These are phyloP conservation scores for Trichoderma brevicompactum DNA, from an alignment of 2,329 filamentous ascomycete species.

Conservation along the genomic window DNA sequence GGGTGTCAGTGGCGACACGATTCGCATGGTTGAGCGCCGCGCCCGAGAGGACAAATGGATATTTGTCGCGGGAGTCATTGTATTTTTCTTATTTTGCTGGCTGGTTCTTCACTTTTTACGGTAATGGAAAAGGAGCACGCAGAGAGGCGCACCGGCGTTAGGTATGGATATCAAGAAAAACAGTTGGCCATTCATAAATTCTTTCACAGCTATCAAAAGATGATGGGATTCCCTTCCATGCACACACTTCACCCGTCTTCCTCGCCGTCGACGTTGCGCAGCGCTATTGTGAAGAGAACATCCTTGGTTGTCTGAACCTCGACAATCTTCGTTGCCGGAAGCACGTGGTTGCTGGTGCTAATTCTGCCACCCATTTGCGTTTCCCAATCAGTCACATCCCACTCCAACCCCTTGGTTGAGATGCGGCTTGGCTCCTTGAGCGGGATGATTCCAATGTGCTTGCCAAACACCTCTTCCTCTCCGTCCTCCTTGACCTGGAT, in stretches of 20 bases:
- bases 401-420: constrained; percentile 79
- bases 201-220: constrained; percentile 20
- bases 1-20: constrained; percentile 92
- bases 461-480: constrained; percentile 64
- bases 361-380: constrained; percentile 74
- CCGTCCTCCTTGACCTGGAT: constrained; percentile 65
- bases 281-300: constrained; percentile 76
- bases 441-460: constrained; percentile 85
- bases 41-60: constrained; percentile 98
- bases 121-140: constrained; percentile 30
- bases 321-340: constrained; percentile 61
- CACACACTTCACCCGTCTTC: constrained; percentile 37
- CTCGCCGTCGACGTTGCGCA: constrained; percentile 48
- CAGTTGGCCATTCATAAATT: constrained; percentile 26
- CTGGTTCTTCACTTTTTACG: constrained; percentile 83
- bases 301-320: constrained; percentile 65
- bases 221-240: constrained; percentile 1
- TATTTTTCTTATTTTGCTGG: constrained; percentile 94
- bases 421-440: constrained; percentile 79
- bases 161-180: constrained; percentile 7
- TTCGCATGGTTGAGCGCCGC: constrained; percentile 91
- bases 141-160: constrained; percentile 31
- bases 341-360: constrained; percentile 81
- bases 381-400: constrained; percentile 85
- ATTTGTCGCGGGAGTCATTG: constrained; percentile 81